phyloP scores from a whole-genome alignment of 257 asterid species.

The Plantago ovata region DNA sequence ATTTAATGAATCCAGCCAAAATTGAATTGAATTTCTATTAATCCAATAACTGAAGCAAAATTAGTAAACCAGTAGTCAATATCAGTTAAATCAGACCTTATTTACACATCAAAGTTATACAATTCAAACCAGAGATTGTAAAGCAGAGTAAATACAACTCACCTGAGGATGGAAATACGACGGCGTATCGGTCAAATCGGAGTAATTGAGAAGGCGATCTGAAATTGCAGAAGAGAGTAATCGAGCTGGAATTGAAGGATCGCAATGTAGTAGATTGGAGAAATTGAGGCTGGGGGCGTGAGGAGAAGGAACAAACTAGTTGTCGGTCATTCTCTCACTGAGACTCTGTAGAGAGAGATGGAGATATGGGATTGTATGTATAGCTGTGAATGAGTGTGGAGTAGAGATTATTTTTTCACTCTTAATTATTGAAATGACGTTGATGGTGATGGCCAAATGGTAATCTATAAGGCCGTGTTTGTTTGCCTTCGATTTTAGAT shows the following conservation, averaged over 20 bases:
- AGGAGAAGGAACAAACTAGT: conserved; percentile 21
- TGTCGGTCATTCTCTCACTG: conserved; percentile 26
- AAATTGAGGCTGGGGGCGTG: conserved; percentile 9
- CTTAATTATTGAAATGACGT: not conserved
- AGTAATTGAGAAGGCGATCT: not conserved
- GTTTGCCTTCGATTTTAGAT: not conserved
- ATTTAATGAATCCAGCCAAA: not conserved
- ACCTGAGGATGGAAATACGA: conserved; percentile 38
- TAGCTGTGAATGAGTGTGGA: conserved; percentile 38
- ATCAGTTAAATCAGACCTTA: not conserved
- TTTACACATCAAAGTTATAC: not conserved
- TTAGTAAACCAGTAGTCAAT: not conserved
- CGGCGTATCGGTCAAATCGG: conserved; percentile 7
- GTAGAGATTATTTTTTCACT: conserved; percentile 11
- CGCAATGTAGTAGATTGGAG: conserved; percentile 12
- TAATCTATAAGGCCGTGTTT: not conserved
- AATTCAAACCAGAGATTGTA: not conserved
- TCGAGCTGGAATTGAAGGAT: conserved; percentile 15
- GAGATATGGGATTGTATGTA: conserved; percentile 15
- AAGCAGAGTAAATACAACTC: conserved; percentile 10
- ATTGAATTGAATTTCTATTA: conserved; percentile 16
- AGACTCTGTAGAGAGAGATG: conserved; percentile 19
- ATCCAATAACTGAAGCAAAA: conserved; percentile 11
- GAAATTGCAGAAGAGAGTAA: conserved; percentile 1
- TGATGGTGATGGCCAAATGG: not conserved